Evolutionary conservation across 331 rosid species (phyloP), one percentile per base, ranked within the genome.

Genomic region (Quercus tomentella): DNA sequence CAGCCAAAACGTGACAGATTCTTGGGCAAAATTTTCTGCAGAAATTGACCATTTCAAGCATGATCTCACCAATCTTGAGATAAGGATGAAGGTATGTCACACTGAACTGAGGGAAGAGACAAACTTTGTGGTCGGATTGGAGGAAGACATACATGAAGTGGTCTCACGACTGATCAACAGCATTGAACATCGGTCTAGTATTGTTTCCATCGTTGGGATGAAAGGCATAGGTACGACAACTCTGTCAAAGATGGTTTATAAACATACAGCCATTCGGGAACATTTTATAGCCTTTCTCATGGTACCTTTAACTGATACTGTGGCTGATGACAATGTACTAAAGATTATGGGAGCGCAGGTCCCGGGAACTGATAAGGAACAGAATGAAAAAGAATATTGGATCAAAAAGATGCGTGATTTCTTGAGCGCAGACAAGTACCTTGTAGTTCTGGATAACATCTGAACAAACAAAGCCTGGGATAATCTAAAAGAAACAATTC

Each of bases 191-290:
- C 1, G 9, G 43, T 52, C 62, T 16, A 10, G 43, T 37, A 7
- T 45, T 10, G 15, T 80, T 56, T 49, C 84, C 31, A 56, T 80
- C 68, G 26, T 69, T 17, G 84, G 84, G 6, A 80, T 66, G 71
- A 21, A 43, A 6, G 84, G 84, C 14, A 21, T 75, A 0, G 83
- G 79, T 21, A 80, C 74, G 79, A 65, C 75, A 41, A 67, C 83
- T 55, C 79, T 80, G 70, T 79, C 72, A 4, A 67, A 65, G 52
- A 18, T 56, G 31, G 35, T 75, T 16, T 74, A n/a, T 21, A 1
- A 45, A 68, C 51, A 75, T 20, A n/a, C 2, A 1, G 33, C 52
- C n/a, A n/a, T n/a, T n/a, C n/a, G n/a, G n/a, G n/a, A n/a, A n/a
- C n/a, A n/a, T n/a, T n/a, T n/a, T n/a, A n/a, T n/a, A n/a, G n/a